Conservation (phyloP, 257 asterid genomes). For the Hygrophila difformis region DNA sequence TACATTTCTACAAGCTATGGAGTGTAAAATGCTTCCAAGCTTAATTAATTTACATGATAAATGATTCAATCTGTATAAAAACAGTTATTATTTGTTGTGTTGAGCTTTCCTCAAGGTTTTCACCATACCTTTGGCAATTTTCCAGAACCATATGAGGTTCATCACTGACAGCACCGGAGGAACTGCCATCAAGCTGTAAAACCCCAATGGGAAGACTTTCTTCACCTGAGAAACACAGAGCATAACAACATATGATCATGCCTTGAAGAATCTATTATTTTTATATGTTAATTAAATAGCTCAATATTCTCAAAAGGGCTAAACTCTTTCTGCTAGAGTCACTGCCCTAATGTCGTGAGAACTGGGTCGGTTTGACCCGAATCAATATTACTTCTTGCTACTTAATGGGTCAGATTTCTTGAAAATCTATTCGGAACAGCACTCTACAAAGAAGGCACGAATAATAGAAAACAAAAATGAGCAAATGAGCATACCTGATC, state of each 20-base stretch:
- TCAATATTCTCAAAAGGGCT: too few relatives aligned
- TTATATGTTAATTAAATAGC: too few relatives aligned
- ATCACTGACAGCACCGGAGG: constrained; percentile 48
- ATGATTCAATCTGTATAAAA: background rate
- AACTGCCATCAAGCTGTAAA: constrained; percentile 53
- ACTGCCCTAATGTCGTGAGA: too few relatives aligned
- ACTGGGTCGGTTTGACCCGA: too few relatives aligned
- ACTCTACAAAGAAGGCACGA: background rate
- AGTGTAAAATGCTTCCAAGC: too few relatives aligned
- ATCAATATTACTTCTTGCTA: too few relatives aligned
- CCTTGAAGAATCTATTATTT: too few relatives aligned
- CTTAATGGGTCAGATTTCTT: too few relatives aligned
- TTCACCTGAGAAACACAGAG: constrained; percentile 41
- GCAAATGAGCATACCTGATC: constrained; percentile 50
- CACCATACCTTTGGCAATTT: constrained; percentile 63
- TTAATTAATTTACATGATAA: background rate
- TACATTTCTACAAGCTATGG: background rate
- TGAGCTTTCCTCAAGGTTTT: constrained; percentile 56
- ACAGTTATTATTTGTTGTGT: constrained; percentile 24
- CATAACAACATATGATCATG: background rate
- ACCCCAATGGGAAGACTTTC: constrained; percentile 58
- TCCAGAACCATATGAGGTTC: constrained; percentile 84
- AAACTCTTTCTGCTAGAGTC: too few relatives aligned
- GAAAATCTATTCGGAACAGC: background rate
- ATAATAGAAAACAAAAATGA: background rate